Evolutionary conservation across 352 stramenopile species (phyloP), one percentile per base, ranked within the genome.

Genomic region (Globisporangium echinulatum): DNA sequence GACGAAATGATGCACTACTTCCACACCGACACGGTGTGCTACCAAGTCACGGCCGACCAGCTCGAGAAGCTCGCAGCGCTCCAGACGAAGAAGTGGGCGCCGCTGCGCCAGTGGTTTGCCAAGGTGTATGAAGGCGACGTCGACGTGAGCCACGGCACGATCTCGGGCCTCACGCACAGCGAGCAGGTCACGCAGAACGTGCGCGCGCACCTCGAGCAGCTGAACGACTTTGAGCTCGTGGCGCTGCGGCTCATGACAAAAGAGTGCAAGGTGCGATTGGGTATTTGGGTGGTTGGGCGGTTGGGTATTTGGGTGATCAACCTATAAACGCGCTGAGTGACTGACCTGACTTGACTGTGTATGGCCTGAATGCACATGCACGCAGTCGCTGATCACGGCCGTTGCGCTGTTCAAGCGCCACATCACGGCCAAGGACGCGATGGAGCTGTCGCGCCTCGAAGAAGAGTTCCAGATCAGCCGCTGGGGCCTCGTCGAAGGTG

Each of bases 381-480:
- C 25, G 42, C 50, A 89, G 83, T 94, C 85, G 56, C 71, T 94
- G 48, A 92, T 92, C 69, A 87, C 83, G 37, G 82, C 85, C 33
- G 62, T 89, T 58, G 85, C 83, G 11, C 62, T 94, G n/a, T 81
- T 80, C 61, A 92, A 93, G 68, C 85, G 85, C 42, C 79, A 94
- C 67, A 85, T 94, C 56, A 91, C 82, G 36, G 70, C 83, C 36
- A 93, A 88, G 66, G 85, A 94, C 62, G 86, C 86, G 8, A 92
- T 92, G 71, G 82, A 93, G 5, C 74, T 93, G 14, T 85, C 79
- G 49, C 84, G 86, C 37, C 58, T 94, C 52, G 86, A 96, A 58
- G 86, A 96, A 52, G 86, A 96, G 60, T 96, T 92, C 71, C 84
- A 96, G 75, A 96, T 96, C 63, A 79, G 73, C 56, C 80, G 84